Evolutionary conservation across 2,329 filamentous ascomycete genomes (phyloP).

Genomic region (Ceratocystis papillata): DNA sequence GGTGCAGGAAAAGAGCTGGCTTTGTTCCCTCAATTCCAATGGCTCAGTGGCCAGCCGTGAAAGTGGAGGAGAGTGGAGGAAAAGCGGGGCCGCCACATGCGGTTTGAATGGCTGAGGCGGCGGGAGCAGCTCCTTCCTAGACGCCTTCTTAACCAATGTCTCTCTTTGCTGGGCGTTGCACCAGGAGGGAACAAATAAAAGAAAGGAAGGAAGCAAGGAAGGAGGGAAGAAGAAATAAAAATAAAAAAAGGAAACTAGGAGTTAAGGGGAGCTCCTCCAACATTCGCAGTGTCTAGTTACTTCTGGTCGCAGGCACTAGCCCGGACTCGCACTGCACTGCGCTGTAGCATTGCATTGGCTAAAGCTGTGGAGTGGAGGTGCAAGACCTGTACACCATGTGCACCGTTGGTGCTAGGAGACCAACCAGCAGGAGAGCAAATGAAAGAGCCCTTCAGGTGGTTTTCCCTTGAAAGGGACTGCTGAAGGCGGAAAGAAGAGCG

Average conservation of each 20-base stretch:
- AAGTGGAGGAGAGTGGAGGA: background rate
- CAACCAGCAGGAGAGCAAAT: no score
- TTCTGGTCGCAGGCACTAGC: background rate
- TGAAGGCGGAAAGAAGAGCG: background rate
- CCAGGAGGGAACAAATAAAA: background rate
- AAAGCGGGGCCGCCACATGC: slow-evolving; percentile 8
- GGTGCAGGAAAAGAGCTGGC: background rate
- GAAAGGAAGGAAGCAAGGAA: no score
- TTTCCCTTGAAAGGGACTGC: background rate
- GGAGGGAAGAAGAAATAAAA: no score
- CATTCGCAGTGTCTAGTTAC: background rate
- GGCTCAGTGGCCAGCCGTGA: background rate
- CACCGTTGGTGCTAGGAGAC: background rate
- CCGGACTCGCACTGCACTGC: background rate
- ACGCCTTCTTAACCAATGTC: background rate
- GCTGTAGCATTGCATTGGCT: slow-evolving; percentile 1
- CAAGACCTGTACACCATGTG: background rate
- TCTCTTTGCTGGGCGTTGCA: background rate
- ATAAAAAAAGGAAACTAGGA: background rate
- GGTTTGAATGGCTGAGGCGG: background rate
- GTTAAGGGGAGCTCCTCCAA: background rate
- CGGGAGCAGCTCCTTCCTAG: background rate
- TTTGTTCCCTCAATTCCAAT: background rate
- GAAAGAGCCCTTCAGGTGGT: no score
- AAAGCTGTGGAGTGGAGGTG: background rate